Evolutionary conservation across 495 filamentous ascomycete species (phyloP), one percentile per base, ranked within the genome.

Genomic region (Xylaria acuta): DNA sequence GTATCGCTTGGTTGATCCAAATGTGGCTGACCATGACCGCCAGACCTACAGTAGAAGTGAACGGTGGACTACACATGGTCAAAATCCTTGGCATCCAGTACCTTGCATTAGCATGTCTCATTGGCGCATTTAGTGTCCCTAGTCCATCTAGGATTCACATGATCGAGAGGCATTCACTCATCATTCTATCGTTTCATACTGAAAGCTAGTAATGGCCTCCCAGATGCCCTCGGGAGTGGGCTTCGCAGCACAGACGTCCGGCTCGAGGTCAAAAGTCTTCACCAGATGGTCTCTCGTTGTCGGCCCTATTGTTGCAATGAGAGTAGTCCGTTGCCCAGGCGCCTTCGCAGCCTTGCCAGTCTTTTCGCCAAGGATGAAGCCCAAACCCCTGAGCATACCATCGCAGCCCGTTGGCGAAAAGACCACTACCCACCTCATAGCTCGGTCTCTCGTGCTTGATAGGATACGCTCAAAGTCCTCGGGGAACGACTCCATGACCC

Each of bases 371-470:
- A 92, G 78, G 67, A 89, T 71, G 40, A 72, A 51, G 22, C 83
- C 88, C 75, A 97, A 79, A 41, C 85, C 87, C 66, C 87, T 81
- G 6, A 98, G 83, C 92, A 97, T 92, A 75, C 88, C 90, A 79
- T 92, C 90, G 75, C 93, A 96, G 2, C 93, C 95, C 25, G 91
- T 94, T 1, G 96, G 94, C 51, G 95, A 98, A 75, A 99, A 99
- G 9, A 98, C 92, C 16, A 97, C 93, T 1, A 95, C 90, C 95
- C 96, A 98, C 74, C 91, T 85, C 41, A 68, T 74, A 40, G 75
- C 68, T 9, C 75, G 76, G 47, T 78, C 79, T 22, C 76, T 67
- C 16, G 82, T 90, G 60, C 81, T 73, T n/a, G 72, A 54, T 40
- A 88, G 82, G 12, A 84, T 76, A 11, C 69, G 70, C 22, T 72